phyloP scores from a whole-genome alignment of 345 rosid genomes.

The Trapa incisa region DNA sequence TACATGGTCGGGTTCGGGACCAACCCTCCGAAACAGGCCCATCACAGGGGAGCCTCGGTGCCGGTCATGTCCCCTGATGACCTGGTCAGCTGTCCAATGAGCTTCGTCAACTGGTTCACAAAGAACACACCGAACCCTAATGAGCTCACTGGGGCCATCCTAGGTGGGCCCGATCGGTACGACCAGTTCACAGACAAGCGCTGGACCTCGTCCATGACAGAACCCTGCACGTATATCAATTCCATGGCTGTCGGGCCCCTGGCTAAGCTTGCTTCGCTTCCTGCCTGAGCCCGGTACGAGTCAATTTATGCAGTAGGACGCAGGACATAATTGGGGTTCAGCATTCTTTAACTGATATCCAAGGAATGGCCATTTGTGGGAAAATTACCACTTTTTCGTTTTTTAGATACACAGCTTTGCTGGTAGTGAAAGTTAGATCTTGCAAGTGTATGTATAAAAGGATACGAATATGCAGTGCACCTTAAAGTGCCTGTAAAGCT shows the following conservation, averaged over 20 bases:
- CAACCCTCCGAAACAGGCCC: conserved; percentile 71
- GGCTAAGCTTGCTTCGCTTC: conserved; percentile 46
- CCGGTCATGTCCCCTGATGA: conserved; percentile 14
- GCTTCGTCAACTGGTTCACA: conserved; percentile 45
- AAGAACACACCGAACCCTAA: conserved; percentile 49
- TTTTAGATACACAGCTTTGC: too few relatives aligned
- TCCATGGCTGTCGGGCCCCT: conserved; percentile 56
- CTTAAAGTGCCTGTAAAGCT: too few relatives aligned
- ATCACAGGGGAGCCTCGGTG: conserved; percentile 79
- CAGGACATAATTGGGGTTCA: too few relatives aligned
- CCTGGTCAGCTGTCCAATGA: conserved; percentile 39
- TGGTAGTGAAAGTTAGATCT: too few relatives aligned
- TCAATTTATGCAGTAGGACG: too few relatives aligned
- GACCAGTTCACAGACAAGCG: conserved; percentile 60
- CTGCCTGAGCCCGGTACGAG: too few relatives aligned
- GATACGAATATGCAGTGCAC: too few relatives aligned
- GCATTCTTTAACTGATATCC: too few relatives aligned
- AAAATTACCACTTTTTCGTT: too few relatives aligned
- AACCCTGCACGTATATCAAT: conserved; percentile 88
- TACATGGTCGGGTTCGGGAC: conserved; percentile 84
- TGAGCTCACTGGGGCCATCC: conserved; percentile 70
- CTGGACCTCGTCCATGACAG: conserved; percentile 49
- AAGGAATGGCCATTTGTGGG: too few relatives aligned
- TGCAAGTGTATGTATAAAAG: too few relatives aligned
- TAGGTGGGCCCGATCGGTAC: conserved; percentile 76